Base-by-base conservation (phyloP, 495 filamentous ascomycete genomes). In the Aspergillus mulundensis region DNA sequence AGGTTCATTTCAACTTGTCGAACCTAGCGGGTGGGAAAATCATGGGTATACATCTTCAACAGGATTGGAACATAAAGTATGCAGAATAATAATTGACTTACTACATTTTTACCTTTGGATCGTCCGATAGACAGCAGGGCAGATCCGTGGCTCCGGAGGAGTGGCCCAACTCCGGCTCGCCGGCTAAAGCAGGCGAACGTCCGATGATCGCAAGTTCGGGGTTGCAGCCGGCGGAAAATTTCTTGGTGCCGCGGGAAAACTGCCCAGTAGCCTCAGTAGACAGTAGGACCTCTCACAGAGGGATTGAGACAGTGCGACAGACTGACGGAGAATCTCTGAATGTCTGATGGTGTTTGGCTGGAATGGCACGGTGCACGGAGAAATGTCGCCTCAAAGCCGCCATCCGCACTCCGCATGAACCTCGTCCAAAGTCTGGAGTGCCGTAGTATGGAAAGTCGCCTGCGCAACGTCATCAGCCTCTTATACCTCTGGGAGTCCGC, bases 1-100 rank as follows among this genome's bases (percentile, higher is more conserved):
- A 32, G 56, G 56, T 49, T 59, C 46, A 59, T 54, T 64, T 64
- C 62, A 61, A 64, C 57, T 56, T 52, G 16, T 47, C 50, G 50
- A 53, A 16, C 50, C 50, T 39, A 53, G 23, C 39, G 34, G 21
- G 21, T 41, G 23, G 23, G 20, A 42, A 50, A 50, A 50, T 14
- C 30, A 50, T 30, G 18, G 48, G 48, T 25, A 40, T 43, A 53
- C 24, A 41, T 43, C 50, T 53, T 53, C 50, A 53, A 53, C 50
- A 53, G 50, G 48, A 50, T 50, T 25, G 48, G 48, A 40, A 40
- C 38, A 50, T 50, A 50, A 24, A 21, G 39, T 39, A 50, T 36
- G 32, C 32, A 36, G 32, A 36, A 36, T 36, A 36, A 44, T 44
- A 44, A 44, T 44, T 44, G 19, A 5, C 39, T 19, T 42, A 28